Evolutionary conservation across 139 green algal genomes (phyloP).

Genomic region (Volvox africanus): DNA sequence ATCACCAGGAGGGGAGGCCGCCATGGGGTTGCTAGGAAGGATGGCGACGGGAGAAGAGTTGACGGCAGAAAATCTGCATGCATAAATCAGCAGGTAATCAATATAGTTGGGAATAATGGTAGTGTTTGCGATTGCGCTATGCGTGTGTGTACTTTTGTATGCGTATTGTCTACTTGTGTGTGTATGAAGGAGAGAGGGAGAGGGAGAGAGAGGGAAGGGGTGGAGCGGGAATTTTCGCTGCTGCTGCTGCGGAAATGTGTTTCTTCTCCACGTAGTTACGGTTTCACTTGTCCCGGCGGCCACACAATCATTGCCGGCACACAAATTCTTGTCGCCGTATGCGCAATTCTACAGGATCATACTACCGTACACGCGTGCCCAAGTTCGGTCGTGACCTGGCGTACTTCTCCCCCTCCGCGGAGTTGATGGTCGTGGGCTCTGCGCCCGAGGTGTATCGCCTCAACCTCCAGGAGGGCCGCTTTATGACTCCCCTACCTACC

Average conservation of each 20-base stretch:
- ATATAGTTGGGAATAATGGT: too few relatives aligned
- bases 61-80: neutral
- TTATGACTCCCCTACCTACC: slow-evolving; percentile 82
- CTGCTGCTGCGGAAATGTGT: too few relatives aligned
- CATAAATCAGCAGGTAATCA: too few relatives aligned
- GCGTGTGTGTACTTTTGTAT: too few relatives aligned
- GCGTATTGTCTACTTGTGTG: too few relatives aligned
- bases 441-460: slow-evolving; percentile 86
- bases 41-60: neutral
- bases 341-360: slow-evolving; percentile 48
- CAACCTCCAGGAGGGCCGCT: slow-evolving; percentile 92
- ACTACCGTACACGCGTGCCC: slow-evolving; percentile 88
- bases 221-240: neutral
- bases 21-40: neutral
- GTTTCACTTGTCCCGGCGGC: too few relatives aligned
- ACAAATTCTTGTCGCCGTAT: neutral
- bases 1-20: neutral
- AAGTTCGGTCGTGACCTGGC: slow-evolving; percentile 85
- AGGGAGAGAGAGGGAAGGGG: neutral
- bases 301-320: neutral
- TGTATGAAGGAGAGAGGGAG: neutral
- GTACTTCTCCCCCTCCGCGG: slow-evolving; percentile 81
- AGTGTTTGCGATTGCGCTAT: too few relatives aligned
- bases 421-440: slow-evolving; percentile 88
- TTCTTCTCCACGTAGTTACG: too few relatives aligned